Base-by-base conservation (phyloP, 2,329 filamentous ascomycete species). In the Colletotrichum tabaci region DNA sequence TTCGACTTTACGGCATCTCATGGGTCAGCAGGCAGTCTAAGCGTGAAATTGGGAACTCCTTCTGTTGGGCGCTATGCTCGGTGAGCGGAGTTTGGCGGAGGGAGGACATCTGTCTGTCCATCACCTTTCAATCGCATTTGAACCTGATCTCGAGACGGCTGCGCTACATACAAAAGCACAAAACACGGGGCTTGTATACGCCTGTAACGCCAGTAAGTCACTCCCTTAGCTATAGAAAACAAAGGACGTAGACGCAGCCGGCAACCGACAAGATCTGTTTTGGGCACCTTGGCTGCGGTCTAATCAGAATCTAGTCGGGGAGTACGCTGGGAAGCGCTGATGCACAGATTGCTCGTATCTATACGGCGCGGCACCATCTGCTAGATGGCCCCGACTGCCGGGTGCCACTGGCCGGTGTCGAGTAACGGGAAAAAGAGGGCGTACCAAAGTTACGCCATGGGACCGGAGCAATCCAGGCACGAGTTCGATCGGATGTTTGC, bases 401-500 rank as follows among this genome's bases (percentile, higher is more conserved):
- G 56, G 42, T 26, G 26, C 26, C 18, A 61, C 7, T 21, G 4
- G 12, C 26, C 4, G 26, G 13, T 7, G 18, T 38, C 15, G 18
- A 23, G 46, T 26, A 49, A 47, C 26, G 16, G 23, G 12, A 23
- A 5, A 44, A 18, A 12, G 16, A 35, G 56, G 15, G 23, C 12
- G 16, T 10, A 40, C 10, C 16, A 3, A 56, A 18, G 18, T 9
- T n/a, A 38, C 30, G 18, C 21, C 16, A 23, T 26, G 35, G 12
- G 7, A 18, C 21, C 50, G 65, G 42, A 15, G n/a, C 2, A 42
- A n/a, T 21, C 18, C 30, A 9, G 21, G 50, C 26, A 21, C 16
- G 57, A 38, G 42, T 26, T 58, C 52, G 30, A 66, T 57, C 61
- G 50, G 53, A 56, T 63, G 21, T 64, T 44, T 44, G 46, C 23